Evolutionary conservation across 345 rosid genomes (phyloP), one percentile per base, ranked within the genome.

Genomic region (Aquilaria sinensis): DNA sequence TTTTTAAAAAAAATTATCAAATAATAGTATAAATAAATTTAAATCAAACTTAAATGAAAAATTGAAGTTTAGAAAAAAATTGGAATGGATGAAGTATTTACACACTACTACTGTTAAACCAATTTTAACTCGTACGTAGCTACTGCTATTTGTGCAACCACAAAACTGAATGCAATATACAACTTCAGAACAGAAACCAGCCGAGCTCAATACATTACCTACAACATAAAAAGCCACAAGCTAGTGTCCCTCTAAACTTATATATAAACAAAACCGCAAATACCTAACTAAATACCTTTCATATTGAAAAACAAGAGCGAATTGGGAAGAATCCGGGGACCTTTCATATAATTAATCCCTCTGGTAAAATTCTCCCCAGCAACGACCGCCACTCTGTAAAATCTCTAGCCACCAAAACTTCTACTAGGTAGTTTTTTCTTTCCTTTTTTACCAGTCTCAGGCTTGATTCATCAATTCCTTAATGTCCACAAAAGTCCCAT

Each of bases 401-500:
- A 23, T 23, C 23, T 23, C 23, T 23, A 23, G 23, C 23, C 23
- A 23, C 23, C 23, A 23, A 23, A 23, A 23, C 23, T 23, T 23
- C 23, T 23, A 47, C 47, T 41, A 12, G 53, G 43, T 33, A 43
- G 16, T 10, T 43, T 56, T 52, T 58, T 56, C 12, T 43, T 5
- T 6, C 8, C 10, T 12, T 16, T 10, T 56, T 51, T 34, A 37
- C 15, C 5, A 47, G 6, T 46, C 61, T 67, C 32, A 87, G 34
- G 86, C 88, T 72, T 93, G 98, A 69, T 68, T 85, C 58, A 66
- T 74, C 85, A 93, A 66, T 51, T 82, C 89, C 56, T 74, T 73
- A 9, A 89, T 73, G 43, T 82, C 82, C 9, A 93, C 80, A 62
- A 90, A 93, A 30, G 98, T 90, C 45, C 98, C 98, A 62, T 93